phyloP scores from a whole-genome alignment of 768 basidiomycete species.

The Tylopilus rubrobrunneus region DNA sequence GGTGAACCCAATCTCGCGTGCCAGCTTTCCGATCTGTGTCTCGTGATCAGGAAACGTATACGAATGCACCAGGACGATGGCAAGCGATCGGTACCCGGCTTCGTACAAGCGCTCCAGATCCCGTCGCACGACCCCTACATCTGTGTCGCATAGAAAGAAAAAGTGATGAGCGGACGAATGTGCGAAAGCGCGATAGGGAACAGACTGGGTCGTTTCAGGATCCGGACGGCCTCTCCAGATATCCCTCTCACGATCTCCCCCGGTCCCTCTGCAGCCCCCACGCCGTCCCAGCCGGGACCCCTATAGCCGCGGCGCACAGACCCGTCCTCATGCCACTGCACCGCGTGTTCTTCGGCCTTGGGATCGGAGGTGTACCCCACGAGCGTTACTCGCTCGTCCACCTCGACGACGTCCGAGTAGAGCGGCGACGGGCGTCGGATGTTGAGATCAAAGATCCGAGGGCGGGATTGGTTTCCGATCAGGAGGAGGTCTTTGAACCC shows the following conservation, averaged over 20 bases:
- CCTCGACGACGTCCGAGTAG: conserved; percentile 61
- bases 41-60: conserved; percentile 92
- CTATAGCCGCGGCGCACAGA: conserved; percentile 63
- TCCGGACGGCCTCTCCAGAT: conserved; percentile 86
- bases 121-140: conserved; percentile 46
- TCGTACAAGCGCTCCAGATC: conserved; percentile 72
- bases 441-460: conserved; percentile 91
- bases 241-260: conserved; percentile 78
- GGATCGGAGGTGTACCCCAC: conserved; percentile 94
- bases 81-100: conserved; percentile 83
- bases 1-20: conserved; percentile 77
- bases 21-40: conserved; percentile 62
- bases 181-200: neutral
- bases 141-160: conserved; percentile 29
- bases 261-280: conserved; percentile 68
- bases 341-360: conserved; percentile 65
- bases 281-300: conserved; percentile 74
- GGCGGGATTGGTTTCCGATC: conserved; percentile 94
- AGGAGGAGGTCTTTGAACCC: conserved; percentile 90
- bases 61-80: conserved; percentile 87
- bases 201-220: conserved; percentile 66
- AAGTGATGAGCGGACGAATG: neutral
- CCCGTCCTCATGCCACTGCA: conserved; percentile 74
- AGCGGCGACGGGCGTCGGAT: conserved; percentile 75
- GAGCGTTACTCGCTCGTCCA: conserved; percentile 91